Percentiles rank a stretch among this genome's conserved stretches.
Conservation (phyloP, 1,284 basidiomycete genomes). For the Xerocomus amazonicus region DNA sequence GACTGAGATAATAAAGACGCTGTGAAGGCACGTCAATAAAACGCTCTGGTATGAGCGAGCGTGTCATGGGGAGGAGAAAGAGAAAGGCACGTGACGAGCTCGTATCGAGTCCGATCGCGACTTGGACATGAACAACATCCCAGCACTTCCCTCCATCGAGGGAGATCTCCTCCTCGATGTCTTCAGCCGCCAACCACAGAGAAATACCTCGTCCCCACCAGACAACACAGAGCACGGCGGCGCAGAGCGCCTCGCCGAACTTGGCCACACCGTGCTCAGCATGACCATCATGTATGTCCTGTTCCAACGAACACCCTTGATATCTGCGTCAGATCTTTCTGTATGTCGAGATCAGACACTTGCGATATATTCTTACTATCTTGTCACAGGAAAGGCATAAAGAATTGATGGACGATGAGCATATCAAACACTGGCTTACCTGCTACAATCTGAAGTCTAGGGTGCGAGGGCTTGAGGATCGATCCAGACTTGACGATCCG, state of each 20-base stretch:
- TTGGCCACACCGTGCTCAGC: conserved; percentile 44
- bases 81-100: conserved; percentile 21
- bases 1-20: conserved; percentile 53
- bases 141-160: conserved; percentile 41
- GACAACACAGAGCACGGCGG: conserved; percentile 42
- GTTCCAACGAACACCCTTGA: conserved; percentile 40
- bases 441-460: conserved; percentile 41
- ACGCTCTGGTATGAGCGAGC: conserved; percentile 49
- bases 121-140: conserved; percentile 25
- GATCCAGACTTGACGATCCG: conserved; percentile 31
- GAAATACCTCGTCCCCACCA: conserved; percentile 15
- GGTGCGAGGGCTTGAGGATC: conserved; percentile 36
- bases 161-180: conserved; percentile 53
- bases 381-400: conserved; percentile 29
- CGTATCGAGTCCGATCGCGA: conserved; percentile 5
- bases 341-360: conserved; percentile 31
- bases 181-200: conserved; percentile 40
- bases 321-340: conserved; percentile 38
- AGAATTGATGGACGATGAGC: conserved; percentile 28
- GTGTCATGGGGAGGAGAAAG: conserved; percentile 13
- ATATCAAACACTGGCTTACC: conserved; percentile 41
- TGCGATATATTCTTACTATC: background rate
- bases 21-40: conserved; percentile 57
- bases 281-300: conserved; percentile 43
- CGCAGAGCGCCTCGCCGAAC: conserved; percentile 44